Percentiles rank a stretch among this genome's conserved stretches.
These are phyloP conservation scores for Incumbomyces delicatus DNA, from an alignment of 2,329 filamentous ascomycete genomes.

Conservation along the genomic window DNA sequence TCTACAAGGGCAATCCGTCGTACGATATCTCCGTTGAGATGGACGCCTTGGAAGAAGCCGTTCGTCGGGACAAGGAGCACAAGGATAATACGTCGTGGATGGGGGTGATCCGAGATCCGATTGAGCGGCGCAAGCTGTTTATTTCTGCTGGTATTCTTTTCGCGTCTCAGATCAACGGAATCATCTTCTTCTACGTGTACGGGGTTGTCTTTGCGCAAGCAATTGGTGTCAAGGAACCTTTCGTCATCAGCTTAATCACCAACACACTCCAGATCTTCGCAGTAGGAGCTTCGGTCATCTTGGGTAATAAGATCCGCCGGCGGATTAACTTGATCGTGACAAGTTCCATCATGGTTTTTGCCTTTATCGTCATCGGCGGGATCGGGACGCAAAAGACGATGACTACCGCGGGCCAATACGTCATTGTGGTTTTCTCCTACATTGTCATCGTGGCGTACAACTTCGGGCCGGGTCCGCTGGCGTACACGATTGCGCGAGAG, in stretches of 20 bases:
- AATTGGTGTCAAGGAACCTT: conserved; percentile 34
- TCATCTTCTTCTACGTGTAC: conserved; percentile 39
- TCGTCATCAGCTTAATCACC: conserved; percentile 34
- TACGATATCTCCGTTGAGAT: too few species aligned
- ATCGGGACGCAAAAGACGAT: conserved; percentile 28
- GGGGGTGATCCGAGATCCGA: too few species aligned
- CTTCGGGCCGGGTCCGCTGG: conserved; percentile 35
- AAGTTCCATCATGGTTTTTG: conserved; percentile 31
- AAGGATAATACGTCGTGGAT: too few species aligned
- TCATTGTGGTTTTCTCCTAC: conserved; percentile 35
- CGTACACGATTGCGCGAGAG: conserved; percentile 36
- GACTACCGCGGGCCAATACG: conserved; percentile 12
- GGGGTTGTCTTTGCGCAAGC: conserved; percentile 35
- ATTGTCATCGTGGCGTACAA: conserved; percentile 37
- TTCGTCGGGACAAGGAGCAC: too few species aligned
- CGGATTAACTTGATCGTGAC: conserved; percentile 31
- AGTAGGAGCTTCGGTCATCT: conserved; percentile 31
- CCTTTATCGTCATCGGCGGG: conserved; percentile 35
- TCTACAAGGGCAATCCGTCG: too few species aligned
- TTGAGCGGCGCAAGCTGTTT: conserved; percentile 18
- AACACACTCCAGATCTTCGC: conserved; percentile 37
- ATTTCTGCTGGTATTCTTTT: conserved; percentile 34
- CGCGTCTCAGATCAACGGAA: conserved; percentile 42
- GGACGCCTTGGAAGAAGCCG: too few species aligned
- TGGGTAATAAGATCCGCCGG: conserved; percentile 33